phyloP scores from a whole-genome alignment of 164 flowering plant genomes.

The Warburgia ugandensis region DNA sequence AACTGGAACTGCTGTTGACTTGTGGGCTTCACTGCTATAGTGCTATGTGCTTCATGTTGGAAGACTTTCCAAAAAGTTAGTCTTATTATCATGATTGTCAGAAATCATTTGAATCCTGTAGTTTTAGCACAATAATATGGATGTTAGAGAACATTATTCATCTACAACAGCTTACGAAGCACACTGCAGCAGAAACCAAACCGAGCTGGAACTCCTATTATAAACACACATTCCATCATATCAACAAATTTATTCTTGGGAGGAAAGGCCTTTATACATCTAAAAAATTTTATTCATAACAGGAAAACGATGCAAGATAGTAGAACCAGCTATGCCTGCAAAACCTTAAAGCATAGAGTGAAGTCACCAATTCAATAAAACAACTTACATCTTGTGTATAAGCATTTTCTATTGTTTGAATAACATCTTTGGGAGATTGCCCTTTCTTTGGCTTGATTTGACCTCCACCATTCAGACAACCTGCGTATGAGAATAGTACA shows the following conservation, averaged over 20 bases:
- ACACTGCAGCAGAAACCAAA: not conserved
- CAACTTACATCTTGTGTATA: conserved; percentile 73
- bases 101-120: no score
- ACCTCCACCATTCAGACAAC: conserved; percentile 98
- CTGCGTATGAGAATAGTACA: conserved; percentile 26
- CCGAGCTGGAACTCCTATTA: not conserved
- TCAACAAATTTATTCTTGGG: not conserved
- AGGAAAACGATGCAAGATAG: not conserved
- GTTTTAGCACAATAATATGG: no score
- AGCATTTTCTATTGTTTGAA: conserved; percentile 48
- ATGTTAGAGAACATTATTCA: no score
- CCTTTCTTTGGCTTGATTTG: conserved; percentile 80
- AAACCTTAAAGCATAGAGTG: not conserved
- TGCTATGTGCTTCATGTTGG: no score
- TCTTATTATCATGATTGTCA: no score
- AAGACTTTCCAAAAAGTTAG: no score
- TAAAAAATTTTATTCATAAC: not conserved
- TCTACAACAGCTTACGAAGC: no score
- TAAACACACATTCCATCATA: not conserved
- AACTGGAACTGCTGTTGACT: no score
- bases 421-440: conserved; percentile 74
- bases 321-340: no score
- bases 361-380: not conserved
- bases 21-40: no score
- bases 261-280: not conserved